These are phyloP conservation scores for Carpinus viminea DNA, from an alignment of 306 rosid genomes.

Conservation along the genomic window DNA sequence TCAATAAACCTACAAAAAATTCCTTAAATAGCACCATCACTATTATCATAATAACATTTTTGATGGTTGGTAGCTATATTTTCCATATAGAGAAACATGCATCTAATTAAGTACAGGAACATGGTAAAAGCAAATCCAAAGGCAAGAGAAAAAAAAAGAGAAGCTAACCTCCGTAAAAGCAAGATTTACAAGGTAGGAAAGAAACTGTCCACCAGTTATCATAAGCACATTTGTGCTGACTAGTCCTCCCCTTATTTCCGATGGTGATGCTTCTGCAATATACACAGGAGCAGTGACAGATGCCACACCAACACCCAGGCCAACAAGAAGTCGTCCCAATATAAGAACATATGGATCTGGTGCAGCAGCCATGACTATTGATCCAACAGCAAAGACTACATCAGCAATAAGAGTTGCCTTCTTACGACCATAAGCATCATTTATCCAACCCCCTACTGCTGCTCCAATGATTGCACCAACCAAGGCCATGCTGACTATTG, in stretches of 20 bases:
- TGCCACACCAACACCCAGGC: conserved; percentile 74
- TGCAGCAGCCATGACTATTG: conserved; percentile 73
- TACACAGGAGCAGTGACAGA: conserved; percentile 92
- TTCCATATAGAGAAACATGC: neutral
- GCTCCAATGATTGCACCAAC: conserved; percentile 87
- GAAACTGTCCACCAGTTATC: conserved; percentile 82
- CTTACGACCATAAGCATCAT: conserved; percentile 74
- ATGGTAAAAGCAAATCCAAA: conserved; percentile 5
- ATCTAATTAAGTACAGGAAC: neutral
- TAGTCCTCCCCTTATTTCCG: conserved; percentile 80
- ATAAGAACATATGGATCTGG: conserved; percentile 73
- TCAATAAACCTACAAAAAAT: neutral
- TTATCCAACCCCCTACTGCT: conserved; percentile 79
- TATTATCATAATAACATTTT: neutral
- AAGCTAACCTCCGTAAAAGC: conserved; percentile 66
- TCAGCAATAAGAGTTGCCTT: conserved; percentile 81
- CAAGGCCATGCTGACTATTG: conserved; percentile 91
- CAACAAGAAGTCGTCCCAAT: conserved; percentile 68
- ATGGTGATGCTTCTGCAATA: conserved; percentile 90
- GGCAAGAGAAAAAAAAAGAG: conserved; percentile 29
- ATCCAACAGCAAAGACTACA: conserved; percentile 59
- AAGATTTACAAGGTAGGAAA: conserved; percentile 76
- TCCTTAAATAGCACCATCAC: neutral
- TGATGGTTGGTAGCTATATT: neutral
- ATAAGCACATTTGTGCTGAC: conserved; percentile 80